These are phyloP conservation scores for Coriaria nepalensis DNA, from an alignment of 306 rosid genomes.

Conservation along the genomic window DNA sequence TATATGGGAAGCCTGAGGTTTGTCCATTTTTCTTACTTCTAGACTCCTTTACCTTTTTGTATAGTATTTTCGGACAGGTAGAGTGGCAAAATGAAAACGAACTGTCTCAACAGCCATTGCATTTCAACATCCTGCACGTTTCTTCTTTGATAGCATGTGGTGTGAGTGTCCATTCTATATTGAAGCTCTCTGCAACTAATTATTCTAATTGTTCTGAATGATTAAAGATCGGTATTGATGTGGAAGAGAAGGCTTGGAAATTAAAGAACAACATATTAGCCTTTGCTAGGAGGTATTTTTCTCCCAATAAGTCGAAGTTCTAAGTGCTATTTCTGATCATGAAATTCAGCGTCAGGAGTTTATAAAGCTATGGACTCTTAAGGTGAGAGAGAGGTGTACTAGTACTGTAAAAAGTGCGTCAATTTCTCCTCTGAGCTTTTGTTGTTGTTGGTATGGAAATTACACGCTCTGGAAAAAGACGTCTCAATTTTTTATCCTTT, in stretches of 20 bases:
- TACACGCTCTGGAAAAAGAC: background rate
- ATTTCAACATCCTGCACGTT: conserved; percentile 81
- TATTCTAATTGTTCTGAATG: background rate
- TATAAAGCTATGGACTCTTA: conserved; percentile 52
- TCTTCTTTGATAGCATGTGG: conserved; percentile 88
- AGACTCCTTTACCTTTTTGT: conserved; percentile 6
- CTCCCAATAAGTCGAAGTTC: conserved; percentile 48
- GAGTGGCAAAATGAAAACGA: conserved; percentile 43
- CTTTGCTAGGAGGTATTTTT: conserved; percentile 67
- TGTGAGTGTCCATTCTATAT: conserved; percentile 38
- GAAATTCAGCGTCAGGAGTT: conserved; percentile 69
- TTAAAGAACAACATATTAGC: conserved; percentile 53
- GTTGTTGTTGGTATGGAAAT: background rate
- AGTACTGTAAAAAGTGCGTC: conserved; percentile 2
- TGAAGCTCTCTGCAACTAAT: background rate
- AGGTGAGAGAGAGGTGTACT: conserved; percentile 25
- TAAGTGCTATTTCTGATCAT: conserved; percentile 51
- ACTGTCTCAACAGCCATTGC: conserved; percentile 56
- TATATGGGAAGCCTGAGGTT: conserved; percentile 82
- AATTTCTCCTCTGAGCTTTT: background rate
- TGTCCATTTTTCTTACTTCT: conserved; percentile 16
- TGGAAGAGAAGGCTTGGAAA: conserved; percentile 69
- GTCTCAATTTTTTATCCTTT: background rate
- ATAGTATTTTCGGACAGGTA: conserved; percentile 34
- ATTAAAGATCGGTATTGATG: conserved; percentile 79